Conservation (phyloP, 352 stramenopile species). For the Globisporangium alternatum region DNA sequence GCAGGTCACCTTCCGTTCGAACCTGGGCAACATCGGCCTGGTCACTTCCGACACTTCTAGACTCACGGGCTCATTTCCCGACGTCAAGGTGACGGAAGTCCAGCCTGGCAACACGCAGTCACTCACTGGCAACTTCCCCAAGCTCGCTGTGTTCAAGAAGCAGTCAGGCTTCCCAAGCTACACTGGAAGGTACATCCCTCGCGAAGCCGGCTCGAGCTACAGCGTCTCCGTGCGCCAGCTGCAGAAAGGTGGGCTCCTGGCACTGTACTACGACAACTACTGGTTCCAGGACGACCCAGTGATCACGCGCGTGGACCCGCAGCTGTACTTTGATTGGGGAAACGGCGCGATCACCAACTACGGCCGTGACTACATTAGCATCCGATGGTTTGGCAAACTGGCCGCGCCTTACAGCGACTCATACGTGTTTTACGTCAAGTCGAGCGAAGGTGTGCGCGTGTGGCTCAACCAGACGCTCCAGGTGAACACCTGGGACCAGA, state of each 20-base stretch:
- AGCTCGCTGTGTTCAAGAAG: conserved; percentile 87
- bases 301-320: conserved; percentile 83
- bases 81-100: conserved; percentile 57
- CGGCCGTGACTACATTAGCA: conserved; percentile 93
- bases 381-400: conserved; percentile 95
- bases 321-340: conserved; percentile 89
- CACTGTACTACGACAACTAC: conserved; percentile 95
- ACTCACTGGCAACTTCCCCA: conserved; percentile 75
- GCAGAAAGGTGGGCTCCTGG: conserved; percentile 83
- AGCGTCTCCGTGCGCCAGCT: conserved; percentile 91
- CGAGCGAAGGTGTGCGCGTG: conserved; percentile 91
- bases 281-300: conserved; percentile 92
- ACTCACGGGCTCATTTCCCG: conserved; percentile 59
- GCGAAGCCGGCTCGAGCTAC: conserved; percentile 61
- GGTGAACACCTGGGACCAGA: conserved; percentile 89
- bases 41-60: conserved; percentile 38
- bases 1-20: conserved; percentile 92
- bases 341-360: conserved; percentile 90
- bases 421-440: conserved; percentile 92
- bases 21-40: conserved; percentile 76
- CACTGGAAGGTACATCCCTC: conserved; percentile 87
- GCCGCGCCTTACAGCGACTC: conserved; percentile 65
- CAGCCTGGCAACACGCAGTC: conserved; percentile 63
- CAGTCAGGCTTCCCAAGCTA: conserved; percentile 92
- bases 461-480: conserved; percentile 92